A percentile compares a stretch with the other conserved stretches of the same genome.
phyloP scores from a whole-genome alignment of 1,139 yeast genomes.

The Yamadazyma blattariae region DNA sequence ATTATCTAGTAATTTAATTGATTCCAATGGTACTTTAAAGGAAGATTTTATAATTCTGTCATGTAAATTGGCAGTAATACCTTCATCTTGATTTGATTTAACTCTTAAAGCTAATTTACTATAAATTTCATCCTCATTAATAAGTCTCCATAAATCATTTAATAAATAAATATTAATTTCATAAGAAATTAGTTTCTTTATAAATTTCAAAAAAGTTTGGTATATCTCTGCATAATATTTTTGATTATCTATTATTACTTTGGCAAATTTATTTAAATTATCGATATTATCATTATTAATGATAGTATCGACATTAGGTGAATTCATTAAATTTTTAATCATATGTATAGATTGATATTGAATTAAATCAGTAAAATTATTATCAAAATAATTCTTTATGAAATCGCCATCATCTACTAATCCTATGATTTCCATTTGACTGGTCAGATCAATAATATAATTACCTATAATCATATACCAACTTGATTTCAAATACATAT shows the following conservation, averaged over 20 bases:
- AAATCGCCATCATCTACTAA: conserved; percentile 17
- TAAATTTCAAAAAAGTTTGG: conserved; percentile 24
- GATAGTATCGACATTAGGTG: conserved; percentile 10
- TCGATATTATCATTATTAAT: conserved; percentile 7
- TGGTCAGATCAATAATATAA: conserved; percentile 21
- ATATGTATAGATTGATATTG: conserved; percentile 40
- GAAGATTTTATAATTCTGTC: conserved; percentile 5
- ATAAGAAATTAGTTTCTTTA: conserved; percentile 26
- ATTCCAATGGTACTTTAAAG: conserved; percentile 14
- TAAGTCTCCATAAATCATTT: conserved; percentile 18
- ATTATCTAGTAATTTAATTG: conserved; percentile 9
- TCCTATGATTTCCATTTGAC: conserved; percentile 15
- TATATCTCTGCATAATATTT: conserved; percentile 36
- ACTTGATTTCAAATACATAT: conserved; percentile 29
- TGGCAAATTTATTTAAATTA: conserved; percentile 21
- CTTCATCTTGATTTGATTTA: neutral
- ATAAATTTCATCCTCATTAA: conserved; percentile 11
- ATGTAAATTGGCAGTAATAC: conserved; percentile 2
- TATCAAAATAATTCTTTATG: conserved; percentile 19
- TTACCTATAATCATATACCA: conserved; percentile 37
- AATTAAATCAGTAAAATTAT: conserved; percentile 31
- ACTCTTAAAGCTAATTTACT: conserved; percentile 6
- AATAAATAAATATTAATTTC: conserved; percentile 12
- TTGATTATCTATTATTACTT: conserved; percentile 33
- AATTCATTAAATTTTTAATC: conserved; percentile 28